Base-by-base conservation (phyloP, 257 asterid genomes). In the Nicotiana attenuata region DNA sequence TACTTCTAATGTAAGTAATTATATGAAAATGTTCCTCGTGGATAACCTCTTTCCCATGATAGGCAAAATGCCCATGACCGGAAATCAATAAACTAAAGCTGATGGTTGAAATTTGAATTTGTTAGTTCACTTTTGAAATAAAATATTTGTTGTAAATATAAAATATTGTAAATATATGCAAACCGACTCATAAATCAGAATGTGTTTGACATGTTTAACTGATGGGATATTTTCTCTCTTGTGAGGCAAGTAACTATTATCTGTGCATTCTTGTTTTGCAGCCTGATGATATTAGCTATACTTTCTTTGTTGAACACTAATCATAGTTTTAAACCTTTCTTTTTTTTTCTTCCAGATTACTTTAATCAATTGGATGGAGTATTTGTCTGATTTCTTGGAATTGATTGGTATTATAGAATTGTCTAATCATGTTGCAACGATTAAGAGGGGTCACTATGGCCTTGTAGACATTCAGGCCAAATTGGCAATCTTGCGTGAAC, bases 361-460 rank as follows among this genome's bases (percentile, higher is more conserved):
- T 31, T 90, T 88, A 82, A 24, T 85, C 87, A 92, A 94, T 76
- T 93, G 97, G 98, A 82, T 88, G 13, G 99, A 92, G 57, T 92
- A 87, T 88, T 86, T 96, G 50, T 87, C 92, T 56, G 98, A 94
- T 87, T 96, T 93, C 82, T 64, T 96, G 88, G 98, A 91, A 84
- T 87, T 89, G 64, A 60, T 76, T 82, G 88, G 90, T 52, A 33
- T 77, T 77, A 84, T 53, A 80, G 94, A 91, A 80, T 82, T 92
- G 78, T 85, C 88, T n/a, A 81, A 77, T 82, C 94, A 89, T 84
- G 84, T 87, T 71, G 86, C 94, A 83, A 89, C 93, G 80, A 90
- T 94, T 75, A 91, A 91, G 86, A 91, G 94, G 78, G 99, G 99
- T 81, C 91, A 92, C 83, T 92, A 91, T 84, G 92, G 92, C 82